These are phyloP conservation scores for Massarina eburnea DNA, from an alignment of 2,329 filamentous ascomycete species.

Conservation along the genomic window DNA sequence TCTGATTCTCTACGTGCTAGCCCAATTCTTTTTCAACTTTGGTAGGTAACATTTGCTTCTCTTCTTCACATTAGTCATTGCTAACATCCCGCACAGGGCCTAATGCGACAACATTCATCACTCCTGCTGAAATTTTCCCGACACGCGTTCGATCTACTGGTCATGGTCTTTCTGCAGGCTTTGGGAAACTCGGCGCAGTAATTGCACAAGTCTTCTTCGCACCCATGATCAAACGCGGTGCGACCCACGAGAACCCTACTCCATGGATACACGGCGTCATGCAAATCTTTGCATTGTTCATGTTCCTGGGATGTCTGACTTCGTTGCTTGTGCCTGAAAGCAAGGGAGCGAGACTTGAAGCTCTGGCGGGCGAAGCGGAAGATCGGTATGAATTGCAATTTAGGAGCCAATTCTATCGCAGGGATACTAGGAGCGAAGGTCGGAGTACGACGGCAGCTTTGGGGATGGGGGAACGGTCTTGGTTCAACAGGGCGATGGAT, in stretches of 20 bases:
- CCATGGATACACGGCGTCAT: conserved; percentile 75
- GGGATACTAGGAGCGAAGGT: conserved; percentile 4
- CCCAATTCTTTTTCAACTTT: conserved; percentile 58
- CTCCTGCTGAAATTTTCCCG: conserved; percentile 55
- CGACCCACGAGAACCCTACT: conserved; percentile 50
- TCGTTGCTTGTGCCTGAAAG: conserved; percentile 77
- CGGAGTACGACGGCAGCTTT: too few relatives aligned
- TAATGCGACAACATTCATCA: conserved; percentile 55
- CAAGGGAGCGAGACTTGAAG: conserved; percentile 72
- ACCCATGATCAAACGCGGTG: conserved; percentile 57
- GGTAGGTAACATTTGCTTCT: conserved; percentile 34
- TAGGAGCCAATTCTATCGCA: conserved; percentile 14
- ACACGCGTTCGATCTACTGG: conserved; percentile 52
- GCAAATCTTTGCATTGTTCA: conserved; percentile 78
- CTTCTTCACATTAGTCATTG: too few relatives aligned
- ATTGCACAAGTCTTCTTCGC: conserved; percentile 54
- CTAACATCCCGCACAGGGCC: conserved; percentile 27
- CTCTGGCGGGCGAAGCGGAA: conserved; percentile 64
- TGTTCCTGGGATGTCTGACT: conserved; percentile 70
- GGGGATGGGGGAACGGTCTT: not conserved
- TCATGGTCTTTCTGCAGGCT: conserved; percentile 52
- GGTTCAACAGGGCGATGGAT: not conserved
- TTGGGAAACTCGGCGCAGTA: conserved; percentile 53
- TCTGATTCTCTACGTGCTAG: conserved; percentile 50
- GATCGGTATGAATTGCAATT: conserved; percentile 37